Evolutionary conservation across 2,329 filamentous ascomycete species (phyloP), one percentile per base, ranked within the genome.

Genomic region (Sordariomycetes sp.): DNA sequence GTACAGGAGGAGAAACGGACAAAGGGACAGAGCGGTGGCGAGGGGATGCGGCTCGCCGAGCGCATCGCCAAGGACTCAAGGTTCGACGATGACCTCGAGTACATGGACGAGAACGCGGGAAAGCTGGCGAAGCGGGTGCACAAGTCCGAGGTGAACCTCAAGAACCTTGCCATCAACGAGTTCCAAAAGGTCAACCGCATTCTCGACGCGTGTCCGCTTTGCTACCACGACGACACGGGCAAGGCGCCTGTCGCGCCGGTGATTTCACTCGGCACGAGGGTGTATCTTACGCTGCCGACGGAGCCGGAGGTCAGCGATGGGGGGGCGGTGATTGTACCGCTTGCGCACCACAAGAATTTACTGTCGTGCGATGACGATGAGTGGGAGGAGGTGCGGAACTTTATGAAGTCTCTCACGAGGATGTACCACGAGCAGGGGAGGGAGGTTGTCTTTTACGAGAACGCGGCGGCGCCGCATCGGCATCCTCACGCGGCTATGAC

Each of bases 291-390:
- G 0, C 78, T 99, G 1, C 85, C 91, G 10, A 95, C 94, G 0
- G 86, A 92, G 63, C 95, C 94, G 0, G 92, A 97, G 66, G 75
- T 99, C 51, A 87, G 82, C 62, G 79, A 88, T 54, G 89, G 89
- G 52, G 87, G 90, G 54, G 89, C 91, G 7, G 85, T 94, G 58
- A 94, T 99, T 60, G 90, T 91, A 2, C 94, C 94, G 6, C 83
- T 94, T 24, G 82, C 90, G 63, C 94, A 99, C 68, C 85, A 86
- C 56, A 84, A 78, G 25, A 99, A 97, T 68, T 81, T 99, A 0
- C 76, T 99, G n/a, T 92, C 96, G 70, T 99, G 94, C 69, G 92
- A 97, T 69, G 92, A 99, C 66, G 94, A 99, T 67, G 94, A 99
- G 69, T 99, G 95, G 95, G 94, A 99, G 67, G 94, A 99, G 71